A percentile compares a stretch with the other conserved stretches of the same genome.
Conservation (phyloP, 352 stramenopile species). For the Globisporangium heterothallicum region DNA sequence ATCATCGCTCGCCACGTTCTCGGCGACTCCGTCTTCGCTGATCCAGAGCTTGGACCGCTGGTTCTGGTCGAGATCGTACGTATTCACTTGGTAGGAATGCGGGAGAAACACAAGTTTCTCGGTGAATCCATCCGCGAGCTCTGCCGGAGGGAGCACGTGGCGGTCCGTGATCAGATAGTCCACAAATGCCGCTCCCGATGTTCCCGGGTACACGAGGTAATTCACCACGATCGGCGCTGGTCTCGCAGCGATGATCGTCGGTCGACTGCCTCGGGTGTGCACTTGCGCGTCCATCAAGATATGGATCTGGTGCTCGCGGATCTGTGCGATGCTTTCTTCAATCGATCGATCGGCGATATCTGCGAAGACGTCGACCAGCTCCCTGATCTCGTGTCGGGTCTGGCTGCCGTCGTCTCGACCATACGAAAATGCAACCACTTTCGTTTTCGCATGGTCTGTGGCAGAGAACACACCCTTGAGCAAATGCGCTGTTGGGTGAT, state of each 20-base stretch:
- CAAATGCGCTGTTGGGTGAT: constrained; percentile 78
- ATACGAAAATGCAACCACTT: constrained; percentile 49
- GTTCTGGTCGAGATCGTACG: constrained; percentile 29
- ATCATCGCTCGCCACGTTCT: not conserved
- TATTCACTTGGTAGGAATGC: constrained; percentile 80
- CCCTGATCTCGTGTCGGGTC: constrained; percentile 25
- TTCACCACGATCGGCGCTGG: constrained; percentile 69
- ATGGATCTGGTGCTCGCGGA: constrained; percentile 32
- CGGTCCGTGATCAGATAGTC: constrained; percentile 74
- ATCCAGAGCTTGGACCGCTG: constrained; percentile 22
- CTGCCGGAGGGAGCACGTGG: constrained; percentile 37
- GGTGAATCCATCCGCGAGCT: constrained; percentile 36
- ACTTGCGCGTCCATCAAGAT: constrained; percentile 83
- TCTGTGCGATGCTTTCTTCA: constrained; percentile 28
- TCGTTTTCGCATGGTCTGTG: constrained; percentile 20
- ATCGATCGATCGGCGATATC: constrained; percentile 38
- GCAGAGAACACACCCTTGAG: constrained; percentile 66
- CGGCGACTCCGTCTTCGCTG: not conserved
- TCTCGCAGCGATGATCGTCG: constrained; percentile 40
- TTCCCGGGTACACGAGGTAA: constrained; percentile 82
- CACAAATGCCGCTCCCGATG: constrained; percentile 61
- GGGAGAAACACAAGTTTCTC: constrained; percentile 75
- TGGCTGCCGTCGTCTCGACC: constrained; percentile 56
- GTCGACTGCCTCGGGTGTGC: constrained; percentile 50
- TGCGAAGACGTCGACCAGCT: constrained; percentile 46